Evolutionary conservation across 345 rosid species (phyloP), one percentile per base, ranked within the genome.

Genomic region (Erodium maritimum): DNA sequence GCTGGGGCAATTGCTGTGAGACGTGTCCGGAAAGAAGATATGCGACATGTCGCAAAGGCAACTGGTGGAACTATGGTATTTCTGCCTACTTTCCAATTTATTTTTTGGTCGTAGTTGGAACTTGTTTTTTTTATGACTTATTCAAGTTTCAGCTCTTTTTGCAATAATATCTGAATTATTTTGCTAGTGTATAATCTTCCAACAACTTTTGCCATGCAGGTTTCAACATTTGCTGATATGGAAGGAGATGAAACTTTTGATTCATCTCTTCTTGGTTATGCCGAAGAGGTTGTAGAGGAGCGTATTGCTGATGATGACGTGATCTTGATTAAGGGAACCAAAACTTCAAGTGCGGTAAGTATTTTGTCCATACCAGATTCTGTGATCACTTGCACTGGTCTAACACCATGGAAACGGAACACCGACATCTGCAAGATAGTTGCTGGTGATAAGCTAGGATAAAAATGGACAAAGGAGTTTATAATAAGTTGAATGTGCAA

Each of bases 211-310:
- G 48, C 14, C 33, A 50, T 71, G 58, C 70, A 94, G 99, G 95
- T 90, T 57, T 87, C 96, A 54, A 94, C 97, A 58, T 94, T 94
- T 76, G 97, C 96, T 63, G 99, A 94, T 67, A 94, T 87, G 97
- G 97, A 94, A 70, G 99, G 99, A 2, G 95, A 94, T 50, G 99
- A 90, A 72, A 94, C 99, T 56, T 94, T 82, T 69, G 99, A 94
- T 75, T 67, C 88, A 0, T 81, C 93, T 59, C 65, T 87, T 61
- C 85, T 87, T 52, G 99, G 97, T 56, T 59, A 61, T 65, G 96
- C 99, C 24, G 87, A 87, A 52, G 95, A 94, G 71, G 96, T 94
- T 68, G 87, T 82, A 34, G 97, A 94, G 75, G 99, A 94, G 73
- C 82, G 93, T 53, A 80, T 94, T 63, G 80, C 97, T 19, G 95